Evolutionary conservation across 305 asterid species (phyloP), one percentile per base, ranked within the genome.

Genomic region (Rubia tinctorum): DNA sequence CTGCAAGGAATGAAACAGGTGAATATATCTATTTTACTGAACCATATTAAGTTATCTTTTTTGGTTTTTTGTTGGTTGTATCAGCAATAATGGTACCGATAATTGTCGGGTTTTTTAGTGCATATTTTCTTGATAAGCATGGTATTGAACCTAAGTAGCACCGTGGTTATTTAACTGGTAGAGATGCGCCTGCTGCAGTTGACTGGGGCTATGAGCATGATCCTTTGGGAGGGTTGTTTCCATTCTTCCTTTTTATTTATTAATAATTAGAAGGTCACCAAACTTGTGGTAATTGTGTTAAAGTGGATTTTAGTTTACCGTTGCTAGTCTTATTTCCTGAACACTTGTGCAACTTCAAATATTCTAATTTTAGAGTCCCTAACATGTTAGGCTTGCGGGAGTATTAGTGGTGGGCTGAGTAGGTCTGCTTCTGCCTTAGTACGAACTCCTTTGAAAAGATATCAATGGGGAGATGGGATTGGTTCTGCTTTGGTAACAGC

Each of bases 1-100:
- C 92, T 86, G 68, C 95, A 95, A 79, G 99, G 99, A 82, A 85
- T 95, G 82, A 93, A 93, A 76, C 98, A 93, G 97, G 99, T 90
- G 74, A 84, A 63, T 66, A 23, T 62, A 68, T 51, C n/a, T 23
- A 47, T 69, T 34, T 14, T 65, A 45, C 66, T 73, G 25, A 42
- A 25, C 51, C 47, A 42, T 67, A 18, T 58, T 59, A 20, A 30
- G 53, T 7, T 58, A 25, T 43, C 39, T 23, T 18, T 0, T 17
- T 51, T n/a, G 20, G 60, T 64, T 75, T 22, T 11, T 11, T 66
- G 62, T 68, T 30, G 13, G 55, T 9, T 60, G 15, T 17, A 15
- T 63, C 14, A 69, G 70, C 56, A 68, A 10, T 2, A 68, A 12
- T 47, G 47, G 12, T 13, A 13, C 27, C 34, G 49, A 27, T 65